Percentiles rank a stretch among this genome's conserved stretches.
Evolutionary conservation across 2,329 filamentous ascomycete species (phyloP).

Genomic region (Cercospora sp.): DNA sequence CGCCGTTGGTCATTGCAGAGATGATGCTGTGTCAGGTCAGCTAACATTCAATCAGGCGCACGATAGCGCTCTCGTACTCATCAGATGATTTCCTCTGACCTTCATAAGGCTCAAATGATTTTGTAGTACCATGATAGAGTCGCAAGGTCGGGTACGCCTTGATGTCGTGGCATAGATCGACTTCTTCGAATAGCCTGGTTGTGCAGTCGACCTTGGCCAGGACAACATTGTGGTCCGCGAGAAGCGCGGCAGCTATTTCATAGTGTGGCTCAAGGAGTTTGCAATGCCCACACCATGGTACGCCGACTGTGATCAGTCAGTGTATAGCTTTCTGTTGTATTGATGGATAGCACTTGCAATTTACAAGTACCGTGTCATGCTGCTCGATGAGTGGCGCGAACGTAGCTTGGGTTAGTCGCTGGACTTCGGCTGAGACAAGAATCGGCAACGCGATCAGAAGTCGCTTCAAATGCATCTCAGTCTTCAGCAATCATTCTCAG

Average conservation of each 20-base stretch:
- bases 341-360: background rate
- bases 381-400: slow-evolving; percentile 3
- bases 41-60: background rate
- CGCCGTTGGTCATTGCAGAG: slow-evolving; percentile 14
- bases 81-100: slow-evolving; percentile 7
- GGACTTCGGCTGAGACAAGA: background rate
- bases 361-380: slow-evolving; percentile 1
- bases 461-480: background rate
- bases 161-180: slow-evolving; percentile 50
- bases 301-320: background rate
- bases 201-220: slow-evolving; percentile 93
- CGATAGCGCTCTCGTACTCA: background rate
- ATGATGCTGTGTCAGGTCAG: slow-evolving; percentile 7
- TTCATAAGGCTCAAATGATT: background rate
- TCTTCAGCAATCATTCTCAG: background rate
- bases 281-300: slow-evolving; percentile 89
- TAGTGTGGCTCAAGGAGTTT: slow-evolving; percentile 95
- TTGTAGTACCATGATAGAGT: background rate
- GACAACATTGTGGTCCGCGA: slow-evolving; percentile 71
- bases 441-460: background rate
- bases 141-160: background rate
- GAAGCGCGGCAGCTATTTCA: slow-evolving; percentile 76
- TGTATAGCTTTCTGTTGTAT: background rate
- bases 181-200: slow-evolving; percentile 62
- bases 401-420: background rate